Conservation (phyloP, 768 basidiomycete genomes). For the Mycena indigotica region DNA sequence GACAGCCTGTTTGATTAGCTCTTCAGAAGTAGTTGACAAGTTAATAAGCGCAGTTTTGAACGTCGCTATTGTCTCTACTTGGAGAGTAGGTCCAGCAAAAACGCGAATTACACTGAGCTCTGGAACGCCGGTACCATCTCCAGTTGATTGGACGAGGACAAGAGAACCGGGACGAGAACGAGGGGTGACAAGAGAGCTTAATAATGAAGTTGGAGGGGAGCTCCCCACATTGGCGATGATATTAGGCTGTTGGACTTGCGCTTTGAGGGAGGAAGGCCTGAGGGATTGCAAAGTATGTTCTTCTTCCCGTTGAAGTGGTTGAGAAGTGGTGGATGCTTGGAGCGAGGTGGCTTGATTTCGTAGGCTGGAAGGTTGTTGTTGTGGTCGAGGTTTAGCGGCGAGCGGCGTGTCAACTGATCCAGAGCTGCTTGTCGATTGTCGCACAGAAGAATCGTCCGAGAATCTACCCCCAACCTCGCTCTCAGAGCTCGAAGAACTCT, state of each 20-base stretch:
- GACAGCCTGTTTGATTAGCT: slow-evolving; percentile 88
- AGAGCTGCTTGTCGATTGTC: slow-evolving; percentile 32
- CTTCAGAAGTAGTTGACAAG: slow-evolving; percentile 76
- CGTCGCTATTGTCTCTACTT: slow-evolving; percentile 93
- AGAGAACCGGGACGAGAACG: slow-evolving; percentile 78
- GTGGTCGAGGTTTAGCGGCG: slow-evolving; percentile 33
- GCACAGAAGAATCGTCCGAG: slow-evolving; percentile 63
- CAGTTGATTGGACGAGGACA: slow-evolving; percentile 62
- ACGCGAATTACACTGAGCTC: slow-evolving; percentile 94
- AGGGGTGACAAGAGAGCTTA: slow-evolving; percentile 45
- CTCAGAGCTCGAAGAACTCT: slow-evolving; percentile 53
- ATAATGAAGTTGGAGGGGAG: slow-evolving; percentile 37
- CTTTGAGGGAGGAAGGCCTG: not conserved
- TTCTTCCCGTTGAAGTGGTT: slow-evolving; percentile 24
- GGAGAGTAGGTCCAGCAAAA: slow-evolving; percentile 88
- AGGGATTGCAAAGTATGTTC: not conserved
- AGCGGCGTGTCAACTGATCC: slow-evolving; percentile 26
- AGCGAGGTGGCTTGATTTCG: not conserved
- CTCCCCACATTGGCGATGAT: slow-evolving; percentile 36
- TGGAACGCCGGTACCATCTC: slow-evolving; percentile 66
- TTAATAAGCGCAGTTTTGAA: slow-evolving; percentile 98
- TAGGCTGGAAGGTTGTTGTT: slow-evolving; percentile 23
- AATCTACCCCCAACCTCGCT: slow-evolving; percentile 39
- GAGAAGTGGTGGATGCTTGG: not conserved
- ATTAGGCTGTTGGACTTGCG: too few relatives aligned